Evolutionary conservation across 2,329 filamentous ascomycete species (phyloP).

Genomic region (Stagonosporopsis vannaccii): DNA sequence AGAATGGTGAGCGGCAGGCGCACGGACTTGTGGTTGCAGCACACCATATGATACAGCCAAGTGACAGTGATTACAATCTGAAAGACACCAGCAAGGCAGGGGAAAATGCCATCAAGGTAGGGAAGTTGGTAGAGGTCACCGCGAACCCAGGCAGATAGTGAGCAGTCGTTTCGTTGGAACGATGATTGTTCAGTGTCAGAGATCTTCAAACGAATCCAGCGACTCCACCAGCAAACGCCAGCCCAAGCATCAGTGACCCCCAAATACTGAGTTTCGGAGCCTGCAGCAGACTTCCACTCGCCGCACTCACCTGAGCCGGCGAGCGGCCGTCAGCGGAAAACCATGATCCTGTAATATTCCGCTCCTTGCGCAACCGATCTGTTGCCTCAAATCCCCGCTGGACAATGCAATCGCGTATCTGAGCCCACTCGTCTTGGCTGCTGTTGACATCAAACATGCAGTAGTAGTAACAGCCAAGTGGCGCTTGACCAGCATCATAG

Average conservation of each 20-base stretch:
- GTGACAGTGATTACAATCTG: not conserved
- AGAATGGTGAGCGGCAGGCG: no score
- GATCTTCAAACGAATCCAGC: not conserved
- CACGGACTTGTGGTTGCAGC: not conserved
- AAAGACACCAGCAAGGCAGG: not conserved
- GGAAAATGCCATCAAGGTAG: no score
- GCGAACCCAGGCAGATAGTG: no score
- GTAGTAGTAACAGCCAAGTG: not conserved
- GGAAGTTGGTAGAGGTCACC: no score
- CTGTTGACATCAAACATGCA: not conserved
- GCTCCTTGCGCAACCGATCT: not conserved
- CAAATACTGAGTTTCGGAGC: not conserved
- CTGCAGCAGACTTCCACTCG: not conserved
- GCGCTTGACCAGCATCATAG: not conserved
- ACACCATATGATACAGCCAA: not conserved
- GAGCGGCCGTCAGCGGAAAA: not conserved
- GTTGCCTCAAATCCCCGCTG: not conserved
- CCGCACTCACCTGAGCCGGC: not conserved
- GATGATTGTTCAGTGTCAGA: not conserved
- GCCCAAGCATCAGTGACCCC: not conserved
- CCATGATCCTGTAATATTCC: not conserved
- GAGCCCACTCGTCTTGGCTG: not conserved
- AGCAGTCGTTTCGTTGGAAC: no score
- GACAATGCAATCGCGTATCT: not conserved
- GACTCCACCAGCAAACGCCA: not conserved